Evolutionary conservation across 768 basidiomycete genomes (phyloP).

Genomic region (Xerocomus brunneocitrinus): DNA sequence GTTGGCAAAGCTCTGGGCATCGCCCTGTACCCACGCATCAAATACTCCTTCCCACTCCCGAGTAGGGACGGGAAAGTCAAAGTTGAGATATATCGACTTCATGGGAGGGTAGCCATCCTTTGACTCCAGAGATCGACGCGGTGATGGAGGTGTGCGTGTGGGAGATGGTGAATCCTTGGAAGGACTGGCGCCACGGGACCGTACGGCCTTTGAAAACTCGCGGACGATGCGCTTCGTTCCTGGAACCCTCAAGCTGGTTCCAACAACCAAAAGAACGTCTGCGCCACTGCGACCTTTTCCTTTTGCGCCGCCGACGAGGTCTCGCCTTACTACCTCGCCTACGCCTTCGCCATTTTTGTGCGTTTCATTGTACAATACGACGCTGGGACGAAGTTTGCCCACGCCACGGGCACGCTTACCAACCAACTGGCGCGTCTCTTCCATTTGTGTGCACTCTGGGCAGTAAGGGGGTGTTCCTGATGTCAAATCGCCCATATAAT

Average conservation of each 20-base stretch:
- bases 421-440: slow-evolving; percentile 62
- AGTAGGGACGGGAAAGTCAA: slow-evolving; percentile 81
- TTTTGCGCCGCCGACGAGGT: slow-evolving; percentile 67
- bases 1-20: slow-evolving; percentile 74
- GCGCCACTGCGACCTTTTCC: slow-evolving; percentile 69
- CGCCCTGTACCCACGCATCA: slow-evolving; percentile 86
- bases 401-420: slow-evolving; percentile 79
- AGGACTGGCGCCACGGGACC: slow-evolving; percentile 40
- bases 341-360: slow-evolving; percentile 87
- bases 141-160: slow-evolving; percentile 37
- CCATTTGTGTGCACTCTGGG: slow-evolving; percentile 70
- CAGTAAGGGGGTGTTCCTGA: slow-evolving; percentile 68
- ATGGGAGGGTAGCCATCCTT: slow-evolving; percentile 51
- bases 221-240: slow-evolving; percentile 90
- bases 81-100: slow-evolving; percentile 76
- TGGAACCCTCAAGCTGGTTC: slow-evolving; percentile 83
- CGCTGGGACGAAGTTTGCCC: slow-evolving; percentile 78
- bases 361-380: slow-evolving; percentile 86
- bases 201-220: slow-evolving; percentile 79
- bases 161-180: slow-evolving; percentile 29
- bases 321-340: slow-evolving; percentile 76
- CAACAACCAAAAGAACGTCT: slow-evolving; percentile 84
- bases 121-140: slow-evolving; percentile 32
- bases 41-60: slow-evolving; percentile 89
- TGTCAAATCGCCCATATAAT: slow-evolving; percentile 56